Evolutionary conservation across 106 monocot species (phyloP), one percentile per base, ranked within the genome.

Genomic region (Dendrobium huoshanense): DNA sequence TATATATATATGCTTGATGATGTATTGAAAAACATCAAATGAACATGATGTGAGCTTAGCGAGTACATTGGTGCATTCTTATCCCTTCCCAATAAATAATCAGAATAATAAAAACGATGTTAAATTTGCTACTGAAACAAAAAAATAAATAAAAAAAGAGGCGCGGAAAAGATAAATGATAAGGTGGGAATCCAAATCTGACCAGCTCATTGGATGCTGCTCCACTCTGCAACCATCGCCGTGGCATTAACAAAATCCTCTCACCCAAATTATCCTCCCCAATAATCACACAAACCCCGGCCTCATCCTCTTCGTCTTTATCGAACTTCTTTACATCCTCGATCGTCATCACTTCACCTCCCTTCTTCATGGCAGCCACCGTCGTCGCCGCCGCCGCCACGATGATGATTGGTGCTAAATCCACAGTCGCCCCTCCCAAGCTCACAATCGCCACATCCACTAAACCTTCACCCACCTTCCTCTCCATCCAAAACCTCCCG

Each of bases 361-460:
- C 77, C 77, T 70, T 81, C 45, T 27, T 49, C 29, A 90, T 87
- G 88, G 88, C 94, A 49, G 87, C 94, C 49, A 83, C 92, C 79
- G 85, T 86, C 24, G 77, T 94, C 7, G 82, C 87, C 31, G 77
- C 96, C 2, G 83, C 93, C 43, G 90, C 92, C 87, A 84, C 94
- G 31, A 89, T 88, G 51, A 51, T 51, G 83, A 89, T 90, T 79
- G 83, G 87, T 17, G 84, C 94, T 70, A 94, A 90, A 81, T 87
- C 85, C 42, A 81, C 49, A 77, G 41, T 72, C 79, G 48, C 75
- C 77, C 59, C 83, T 17, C 42, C 80, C 45, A 80, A 77, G 74
- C 75, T 48, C 51, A 17, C 70, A 4, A 13, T 55, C 70, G 87
- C 95, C 67, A 79, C 87, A 82, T 70, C 85, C 84, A 77, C 93